Evolutionary conservation across 805 yeast genomes (phyloP).

Genomic region (Zygotorulaspora florentina): DNA sequence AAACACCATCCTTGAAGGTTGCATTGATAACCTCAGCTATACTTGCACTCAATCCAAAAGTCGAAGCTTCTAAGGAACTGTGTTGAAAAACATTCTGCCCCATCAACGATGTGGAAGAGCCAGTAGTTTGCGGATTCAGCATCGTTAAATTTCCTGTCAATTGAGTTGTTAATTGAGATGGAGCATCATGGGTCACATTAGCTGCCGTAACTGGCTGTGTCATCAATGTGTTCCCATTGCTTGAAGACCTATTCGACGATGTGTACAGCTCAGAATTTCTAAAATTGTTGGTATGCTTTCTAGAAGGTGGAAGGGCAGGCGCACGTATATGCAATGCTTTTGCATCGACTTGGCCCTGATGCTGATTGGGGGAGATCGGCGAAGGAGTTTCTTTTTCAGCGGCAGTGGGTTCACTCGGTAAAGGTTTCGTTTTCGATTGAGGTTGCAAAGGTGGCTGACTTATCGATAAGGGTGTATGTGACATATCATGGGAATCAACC

Average conservation of each 20-base stretch:
- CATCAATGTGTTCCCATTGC: conserved; percentile 1
- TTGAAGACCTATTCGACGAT: conserved; percentile 15
- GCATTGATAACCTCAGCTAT: conserved; percentile 84
- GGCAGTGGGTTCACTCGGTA: conserved; percentile 23
- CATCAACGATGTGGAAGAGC: conserved; percentile 35
- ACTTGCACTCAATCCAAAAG: conserved; percentile 73
- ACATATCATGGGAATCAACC: conserved; percentile 5
- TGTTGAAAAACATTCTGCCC: conserved; percentile 42
- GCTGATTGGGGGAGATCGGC: not conserved
- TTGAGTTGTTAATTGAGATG: conserved; percentile 20
- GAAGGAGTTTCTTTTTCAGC: conserved; percentile 1
- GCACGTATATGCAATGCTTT: conserved; percentile 36
- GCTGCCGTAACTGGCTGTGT: conserved; percentile 6
- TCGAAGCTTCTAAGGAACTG: conserved; percentile 39
- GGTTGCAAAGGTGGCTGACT: conserved; percentile 38
- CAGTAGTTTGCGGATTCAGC: conserved; percentile 43
- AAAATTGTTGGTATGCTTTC: conserved; percentile 37
- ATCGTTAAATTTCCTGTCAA: conserved; percentile 32
- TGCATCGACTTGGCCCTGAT: conserved; percentile 8
- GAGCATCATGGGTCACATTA: conserved; percentile 1
- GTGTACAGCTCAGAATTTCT: conserved; percentile 35
- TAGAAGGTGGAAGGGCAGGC: conserved; percentile 57
- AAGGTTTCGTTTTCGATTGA: conserved; percentile 25
- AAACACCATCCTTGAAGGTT: conserved; percentile 61
- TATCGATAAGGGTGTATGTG: conserved; percentile 24